Conservation (phyloP, 228 moss, liverwort and hornwort species). For the Sphagnum magellanicum region DNA sequence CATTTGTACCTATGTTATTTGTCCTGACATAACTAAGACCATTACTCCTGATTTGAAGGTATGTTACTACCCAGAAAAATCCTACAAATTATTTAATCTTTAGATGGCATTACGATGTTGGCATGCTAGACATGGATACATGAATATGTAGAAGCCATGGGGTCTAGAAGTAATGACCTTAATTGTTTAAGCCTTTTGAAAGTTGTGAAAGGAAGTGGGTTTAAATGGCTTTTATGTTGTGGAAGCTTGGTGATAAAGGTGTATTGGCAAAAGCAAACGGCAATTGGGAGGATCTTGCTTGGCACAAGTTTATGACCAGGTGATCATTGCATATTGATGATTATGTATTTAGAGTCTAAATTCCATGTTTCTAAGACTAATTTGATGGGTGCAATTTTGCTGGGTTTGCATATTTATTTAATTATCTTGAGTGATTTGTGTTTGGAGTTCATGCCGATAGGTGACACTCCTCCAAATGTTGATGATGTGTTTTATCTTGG, state of each 20-base stretch:
- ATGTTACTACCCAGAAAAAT: background rate
- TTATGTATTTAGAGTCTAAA: too few relatives aligned
- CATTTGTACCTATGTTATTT: conserved; percentile 95
- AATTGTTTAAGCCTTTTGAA: too few relatives aligned
- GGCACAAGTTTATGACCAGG: conserved; percentile 96
- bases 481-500: conserved; percentile 75
- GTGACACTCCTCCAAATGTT: conserved; percentile 70
- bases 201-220: too few relatives aligned
- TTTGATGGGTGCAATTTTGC: too few relatives aligned
- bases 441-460: conserved; percentile 42
- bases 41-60: conserved; percentile 98
- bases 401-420: too few relatives aligned
- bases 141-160: too few relatives aligned
- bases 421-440: background rate
- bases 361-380: too few relatives aligned
- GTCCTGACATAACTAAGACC: conserved; percentile 90
- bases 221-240: background rate
- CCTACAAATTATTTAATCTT: too few relatives aligned
- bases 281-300: conserved; percentile 94
- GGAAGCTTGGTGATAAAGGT: conserved; percentile 72
- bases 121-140: too few relatives aligned
- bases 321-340: conserved; percentile 1
- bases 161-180: too few relatives aligned
- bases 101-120: too few relatives aligned
- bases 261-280: conserved; percentile 77